Conservation (phyloP, 2,329 filamentous ascomycete genomes). For the Mycogone perniciosa region DNA sequence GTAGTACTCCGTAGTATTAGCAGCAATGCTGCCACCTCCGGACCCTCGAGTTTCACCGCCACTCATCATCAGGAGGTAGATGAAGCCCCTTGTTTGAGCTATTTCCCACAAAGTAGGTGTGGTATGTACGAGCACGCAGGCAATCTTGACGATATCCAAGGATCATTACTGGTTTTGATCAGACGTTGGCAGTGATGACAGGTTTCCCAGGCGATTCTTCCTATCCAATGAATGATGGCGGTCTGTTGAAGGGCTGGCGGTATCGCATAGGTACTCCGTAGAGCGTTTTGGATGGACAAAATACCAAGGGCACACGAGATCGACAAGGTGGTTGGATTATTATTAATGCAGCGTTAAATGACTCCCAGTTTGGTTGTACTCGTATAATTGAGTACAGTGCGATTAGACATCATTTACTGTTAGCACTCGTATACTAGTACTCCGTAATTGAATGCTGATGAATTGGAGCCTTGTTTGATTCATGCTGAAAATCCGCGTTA, state of each 20-base stretch:
- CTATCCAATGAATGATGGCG: not conserved
- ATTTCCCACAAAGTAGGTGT: no score
- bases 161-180: not conserved
- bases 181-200: not conserved
- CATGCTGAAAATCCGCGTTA: no score
- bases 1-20: no score
- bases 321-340: constrained; percentile 9
- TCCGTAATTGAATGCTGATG: no score
- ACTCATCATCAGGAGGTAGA: constrained; percentile 11
- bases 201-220: not conserved
- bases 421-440: no score
- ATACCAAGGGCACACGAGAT: constrained; percentile 2
- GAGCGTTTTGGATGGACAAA: constrained; percentile 2
- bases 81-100: not conserved
- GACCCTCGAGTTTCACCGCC: constrained; percentile 11
- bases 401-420: not conserved
- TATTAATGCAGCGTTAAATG: not conserved
- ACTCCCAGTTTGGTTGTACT: not conserved
- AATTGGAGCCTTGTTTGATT: no score
- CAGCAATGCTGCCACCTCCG: no score
- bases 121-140: no score
- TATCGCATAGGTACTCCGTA: no score
- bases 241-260: not conserved
- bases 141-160: no score
- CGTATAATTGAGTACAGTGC: not conserved